Conservation (phyloP, 1,139 yeast species). For the Suhomyces atakaporum region DNA sequence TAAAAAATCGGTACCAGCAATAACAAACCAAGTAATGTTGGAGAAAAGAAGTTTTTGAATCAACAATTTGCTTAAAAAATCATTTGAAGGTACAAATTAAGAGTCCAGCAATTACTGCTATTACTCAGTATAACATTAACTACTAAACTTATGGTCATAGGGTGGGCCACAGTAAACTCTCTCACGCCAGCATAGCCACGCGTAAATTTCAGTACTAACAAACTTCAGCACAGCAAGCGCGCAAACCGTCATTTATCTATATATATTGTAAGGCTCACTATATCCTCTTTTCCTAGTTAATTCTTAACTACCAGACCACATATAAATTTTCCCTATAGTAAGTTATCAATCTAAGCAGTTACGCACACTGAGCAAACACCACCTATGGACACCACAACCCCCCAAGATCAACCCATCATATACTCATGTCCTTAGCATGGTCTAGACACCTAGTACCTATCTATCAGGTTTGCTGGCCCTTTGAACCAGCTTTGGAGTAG, state of each 20-base stretch:
- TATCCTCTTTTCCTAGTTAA: conserved; percentile 13
- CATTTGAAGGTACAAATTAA: too few species aligned
- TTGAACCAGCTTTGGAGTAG: neutral
- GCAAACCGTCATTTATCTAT: conserved; percentile 10
- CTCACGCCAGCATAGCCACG: conserved; percentile 10
- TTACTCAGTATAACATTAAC: too few species aligned
- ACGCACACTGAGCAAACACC: conserved; percentile 11
- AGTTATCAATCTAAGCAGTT: conserved; percentile 8
- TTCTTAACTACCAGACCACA: conserved; percentile 16
- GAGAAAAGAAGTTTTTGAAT: too few species aligned
- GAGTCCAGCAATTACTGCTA: too few species aligned
- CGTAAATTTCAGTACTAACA: conserved; percentile 25
- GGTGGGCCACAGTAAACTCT: conserved; percentile 7
- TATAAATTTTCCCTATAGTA: conserved; percentile 14
- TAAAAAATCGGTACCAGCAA: too few species aligned
- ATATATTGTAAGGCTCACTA: conserved; percentile 12
- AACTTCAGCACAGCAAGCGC: conserved; percentile 16
- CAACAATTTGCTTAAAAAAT: too few species aligned
- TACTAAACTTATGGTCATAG: too few species aligned
- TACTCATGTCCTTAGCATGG: neutral
- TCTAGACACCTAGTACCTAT: neutral
- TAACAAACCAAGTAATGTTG: too few species aligned
- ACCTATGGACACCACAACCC: neutral
- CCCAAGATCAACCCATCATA: neutral
- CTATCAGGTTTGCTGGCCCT: neutral